These are phyloP conservation scores for Blastomyces gilchristii DNA, from an alignment of 2,329 filamentous ascomycete species.

Conservation along the genomic window DNA sequence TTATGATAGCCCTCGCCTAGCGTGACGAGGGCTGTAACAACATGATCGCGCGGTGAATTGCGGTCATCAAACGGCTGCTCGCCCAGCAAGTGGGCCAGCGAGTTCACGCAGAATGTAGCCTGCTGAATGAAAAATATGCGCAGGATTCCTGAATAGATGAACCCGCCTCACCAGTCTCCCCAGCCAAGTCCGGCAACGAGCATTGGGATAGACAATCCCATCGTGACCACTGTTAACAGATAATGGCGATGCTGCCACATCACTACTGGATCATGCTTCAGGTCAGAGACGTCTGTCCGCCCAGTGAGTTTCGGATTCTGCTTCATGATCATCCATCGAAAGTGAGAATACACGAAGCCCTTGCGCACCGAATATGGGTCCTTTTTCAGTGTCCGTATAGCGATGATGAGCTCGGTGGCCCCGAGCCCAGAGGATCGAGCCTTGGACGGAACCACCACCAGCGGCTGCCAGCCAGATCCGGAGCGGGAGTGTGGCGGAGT, in stretches of 20 bases:
- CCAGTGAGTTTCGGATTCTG: constrained; percentile 82
- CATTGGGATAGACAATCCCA: constrained; percentile 65
- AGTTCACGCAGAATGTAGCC: constrained; percentile 88
- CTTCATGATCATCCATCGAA: constrained; percentile 88
- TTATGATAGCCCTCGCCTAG: constrained; percentile 87
- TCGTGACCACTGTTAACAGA: constrained; percentile 64
- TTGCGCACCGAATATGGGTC: constrained; percentile 85
- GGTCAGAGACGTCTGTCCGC: constrained; percentile 75
- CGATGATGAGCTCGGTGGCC: constrained; percentile 81
- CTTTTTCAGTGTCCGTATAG: constrained; percentile 84
- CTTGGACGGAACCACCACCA: constrained; percentile 72
- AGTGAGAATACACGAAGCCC: constrained; percentile 69
- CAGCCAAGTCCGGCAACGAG: constrained; percentile 65
- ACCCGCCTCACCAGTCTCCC: constrained; percentile 70
- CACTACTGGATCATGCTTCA: constrained; percentile 75
- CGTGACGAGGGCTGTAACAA: constrained; percentile 76
- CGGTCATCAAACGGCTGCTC: constrained; percentile 88
- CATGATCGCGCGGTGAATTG: constrained; percentile 78
- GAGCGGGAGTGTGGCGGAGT: constrained; percentile 63
- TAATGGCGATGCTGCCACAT: constrained; percentile 83
- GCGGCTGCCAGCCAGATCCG: constrained; percentile 72
- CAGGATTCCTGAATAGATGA: constrained; percentile 73
- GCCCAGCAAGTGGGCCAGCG: constrained; percentile 81
- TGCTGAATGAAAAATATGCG: constrained; percentile 84
- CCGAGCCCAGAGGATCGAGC: constrained; percentile 74